These are phyloP conservation scores for Acacia confusa DNA, from an alignment of 306 rosid species.

Conservation along the genomic window DNA sequence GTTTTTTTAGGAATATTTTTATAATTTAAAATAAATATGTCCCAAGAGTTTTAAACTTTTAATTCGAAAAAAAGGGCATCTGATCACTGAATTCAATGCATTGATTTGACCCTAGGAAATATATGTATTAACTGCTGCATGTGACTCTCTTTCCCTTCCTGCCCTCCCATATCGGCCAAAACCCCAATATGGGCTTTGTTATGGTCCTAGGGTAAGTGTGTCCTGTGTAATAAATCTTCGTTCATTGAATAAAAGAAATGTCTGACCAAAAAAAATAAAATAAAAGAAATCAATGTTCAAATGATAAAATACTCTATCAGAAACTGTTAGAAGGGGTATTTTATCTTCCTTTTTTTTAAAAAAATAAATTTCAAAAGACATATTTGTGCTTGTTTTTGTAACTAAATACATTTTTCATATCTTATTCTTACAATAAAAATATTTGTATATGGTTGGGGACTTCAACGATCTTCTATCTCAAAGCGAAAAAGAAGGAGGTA, in stretches of 20 bases:
- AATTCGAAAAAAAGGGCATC: too few relatives aligned
- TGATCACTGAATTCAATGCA: too few relatives aligned
- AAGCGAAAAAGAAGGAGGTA: too few relatives aligned
- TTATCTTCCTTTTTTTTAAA: background rate
- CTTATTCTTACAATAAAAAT: too few relatives aligned
- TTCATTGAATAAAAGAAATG: background rate
- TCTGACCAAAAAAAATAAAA: too few relatives aligned
- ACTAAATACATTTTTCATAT: background rate
- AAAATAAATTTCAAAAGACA: background rate
- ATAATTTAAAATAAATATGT: too few relatives aligned
- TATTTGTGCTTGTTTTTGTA: background rate
- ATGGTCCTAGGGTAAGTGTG: background rate
- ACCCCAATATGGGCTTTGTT: background rate
- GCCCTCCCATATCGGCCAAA: background rate
- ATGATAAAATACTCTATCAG: background rate
- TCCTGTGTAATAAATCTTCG: background rate
- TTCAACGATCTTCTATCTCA: too few relatives aligned
- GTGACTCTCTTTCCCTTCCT: background rate
- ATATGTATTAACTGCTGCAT: background rate
- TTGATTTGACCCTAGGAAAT: background rate
- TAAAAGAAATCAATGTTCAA: background rate
- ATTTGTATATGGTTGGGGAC: too few relatives aligned
- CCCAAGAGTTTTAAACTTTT: too few relatives aligned
- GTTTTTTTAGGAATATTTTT: too few relatives aligned
- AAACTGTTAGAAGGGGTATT: background rate